phyloP scores from a whole-genome alignment of 2,329 filamentous ascomycete genomes.

The Metarhizium brunneum region DNA sequence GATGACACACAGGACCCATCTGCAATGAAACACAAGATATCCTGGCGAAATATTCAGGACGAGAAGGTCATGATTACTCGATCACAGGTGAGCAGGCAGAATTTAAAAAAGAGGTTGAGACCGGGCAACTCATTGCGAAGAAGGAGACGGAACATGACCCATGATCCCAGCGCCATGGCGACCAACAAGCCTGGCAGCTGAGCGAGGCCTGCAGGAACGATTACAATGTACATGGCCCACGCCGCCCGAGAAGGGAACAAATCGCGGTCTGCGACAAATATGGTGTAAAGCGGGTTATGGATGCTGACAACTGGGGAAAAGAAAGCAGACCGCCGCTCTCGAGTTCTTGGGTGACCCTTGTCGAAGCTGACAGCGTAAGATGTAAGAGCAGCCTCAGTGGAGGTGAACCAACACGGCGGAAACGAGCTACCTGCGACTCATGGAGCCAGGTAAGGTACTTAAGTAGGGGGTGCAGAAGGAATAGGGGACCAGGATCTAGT shows the following conservation, averaged over 20 bases:
- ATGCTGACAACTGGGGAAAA: slow-evolving; percentile 3
- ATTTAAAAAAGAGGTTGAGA: slow-evolving; percentile 1
- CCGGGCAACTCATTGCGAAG: slow-evolving; percentile 2
- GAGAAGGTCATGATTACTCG: slow-evolving; percentile 6
- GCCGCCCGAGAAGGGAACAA: slow-evolving; percentile 5
- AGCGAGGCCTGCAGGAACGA: slow-evolving; percentile 4
- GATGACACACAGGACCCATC: slow-evolving; percentile 13
- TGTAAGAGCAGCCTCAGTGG: slow-evolving; percentile 6
- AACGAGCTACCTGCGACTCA: slow-evolving; percentile 3
- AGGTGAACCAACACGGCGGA: slow-evolving; percentile 8
- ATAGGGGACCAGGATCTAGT: background rate
- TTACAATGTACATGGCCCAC: slow-evolving; percentile 1
- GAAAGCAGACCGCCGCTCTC: background rate
- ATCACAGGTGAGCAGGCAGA: slow-evolving; percentile 3
- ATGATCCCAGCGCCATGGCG: slow-evolving; percentile 5
- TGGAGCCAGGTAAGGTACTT: background rate
- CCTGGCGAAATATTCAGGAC: slow-evolving; percentile 9
- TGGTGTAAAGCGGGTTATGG: slow-evolving; percentile 3
- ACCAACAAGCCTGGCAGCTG: slow-evolving; percentile 8
- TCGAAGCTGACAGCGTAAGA: slow-evolving; percentile 8
- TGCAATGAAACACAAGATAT: slow-evolving; percentile 12
- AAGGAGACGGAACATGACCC: slow-evolving; percentile 3
- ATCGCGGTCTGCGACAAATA: slow-evolving; percentile 4
- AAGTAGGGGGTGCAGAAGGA: slow-evolving; percentile 1
- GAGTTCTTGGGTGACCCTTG: slow-evolving; percentile 5